Evolutionary conservation across 805 yeast genomes (phyloP).

Genomic region (Saturnispora besseyi): DNA sequence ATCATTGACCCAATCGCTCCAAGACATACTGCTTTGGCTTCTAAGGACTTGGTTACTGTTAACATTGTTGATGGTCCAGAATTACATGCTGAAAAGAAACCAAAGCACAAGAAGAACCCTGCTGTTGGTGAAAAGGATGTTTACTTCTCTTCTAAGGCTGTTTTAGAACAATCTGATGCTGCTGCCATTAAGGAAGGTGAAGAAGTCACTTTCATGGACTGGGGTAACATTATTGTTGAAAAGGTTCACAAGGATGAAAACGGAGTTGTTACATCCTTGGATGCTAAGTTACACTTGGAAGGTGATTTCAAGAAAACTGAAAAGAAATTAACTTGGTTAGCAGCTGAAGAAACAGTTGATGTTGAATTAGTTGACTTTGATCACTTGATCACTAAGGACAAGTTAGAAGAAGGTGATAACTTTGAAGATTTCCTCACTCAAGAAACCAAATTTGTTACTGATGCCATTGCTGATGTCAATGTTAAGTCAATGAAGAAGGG

Average conservation of each 20-base stretch:
- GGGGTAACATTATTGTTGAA: conserved; percentile 89
- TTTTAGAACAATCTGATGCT: conserved; percentile 84
- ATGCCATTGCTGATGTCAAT: conserved; percentile 74
- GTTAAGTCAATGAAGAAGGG: conserved; percentile 71
- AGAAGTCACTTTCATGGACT: conserved; percentile 96
- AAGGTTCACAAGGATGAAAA: conserved; percentile 55
- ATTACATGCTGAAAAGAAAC: conserved; percentile 60
- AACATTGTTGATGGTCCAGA: conserved; percentile 62
- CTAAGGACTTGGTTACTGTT: conserved; percentile 59
- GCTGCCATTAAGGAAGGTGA: conserved; percentile 62
- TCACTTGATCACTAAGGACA: conserved; percentile 90
- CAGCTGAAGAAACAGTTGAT: conserved; percentile 61
- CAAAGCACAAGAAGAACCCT: conserved; percentile 93
- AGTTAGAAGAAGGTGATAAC: conserved; percentile 87
- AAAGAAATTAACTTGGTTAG: conserved; percentile 92
- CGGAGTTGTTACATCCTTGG: conserved; percentile 48
- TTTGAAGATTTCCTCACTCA: conserved; percentile 88
- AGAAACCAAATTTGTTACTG: conserved; percentile 71
- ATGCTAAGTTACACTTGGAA: conserved; percentile 76
- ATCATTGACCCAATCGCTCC: conserved; percentile 96
- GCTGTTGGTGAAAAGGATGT: conserved; percentile 82
- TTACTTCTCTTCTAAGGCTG: conserved; percentile 49
- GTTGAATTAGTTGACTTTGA: conserved; percentile 87
- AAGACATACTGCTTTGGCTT: conserved; percentile 77
- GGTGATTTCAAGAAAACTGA: conserved; percentile 97